Conservation (phyloP, 306 rosid genomes). For the Notholithocarpus densiflorus region DNA sequence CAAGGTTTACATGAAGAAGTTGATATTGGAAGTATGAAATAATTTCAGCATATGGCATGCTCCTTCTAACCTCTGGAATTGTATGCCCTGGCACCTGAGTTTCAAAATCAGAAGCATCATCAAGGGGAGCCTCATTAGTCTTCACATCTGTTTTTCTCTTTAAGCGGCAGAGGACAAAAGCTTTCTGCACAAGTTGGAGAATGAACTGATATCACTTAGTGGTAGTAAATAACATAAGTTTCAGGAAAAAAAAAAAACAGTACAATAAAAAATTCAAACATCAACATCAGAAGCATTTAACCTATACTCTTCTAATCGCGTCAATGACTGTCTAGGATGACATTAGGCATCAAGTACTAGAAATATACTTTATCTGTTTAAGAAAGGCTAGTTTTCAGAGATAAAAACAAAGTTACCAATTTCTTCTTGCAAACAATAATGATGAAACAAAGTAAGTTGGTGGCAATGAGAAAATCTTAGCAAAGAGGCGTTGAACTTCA, state of each 20-base stretch:
- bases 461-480: background rate
- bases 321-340: background rate
- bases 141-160: constrained; percentile 22
- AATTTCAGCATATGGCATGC: background rate
- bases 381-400: background rate
- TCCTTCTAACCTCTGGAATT: constrained; percentile 36
- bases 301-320: background rate
- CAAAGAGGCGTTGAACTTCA: background rate
- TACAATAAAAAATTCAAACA: background rate
- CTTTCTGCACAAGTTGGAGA: constrained; percentile 35
- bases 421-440: background rate
- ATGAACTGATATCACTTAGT: constrained; percentile 1
- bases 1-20: background rate
- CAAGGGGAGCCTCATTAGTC: background rate
- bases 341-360: background rate
- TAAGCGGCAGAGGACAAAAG: constrained; percentile 49
- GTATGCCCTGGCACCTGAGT: background rate
- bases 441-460: background rate
- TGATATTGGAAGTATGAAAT: background rate
- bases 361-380: background rate
- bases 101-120: constrained; percentile 29
- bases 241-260: background rate
- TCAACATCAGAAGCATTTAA: constrained; percentile 3
- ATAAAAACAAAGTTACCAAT: background rate
- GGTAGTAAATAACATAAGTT: background rate